Conservation (phyloP, 306 rosid species). For the Begonia peltatifolia region DNA sequence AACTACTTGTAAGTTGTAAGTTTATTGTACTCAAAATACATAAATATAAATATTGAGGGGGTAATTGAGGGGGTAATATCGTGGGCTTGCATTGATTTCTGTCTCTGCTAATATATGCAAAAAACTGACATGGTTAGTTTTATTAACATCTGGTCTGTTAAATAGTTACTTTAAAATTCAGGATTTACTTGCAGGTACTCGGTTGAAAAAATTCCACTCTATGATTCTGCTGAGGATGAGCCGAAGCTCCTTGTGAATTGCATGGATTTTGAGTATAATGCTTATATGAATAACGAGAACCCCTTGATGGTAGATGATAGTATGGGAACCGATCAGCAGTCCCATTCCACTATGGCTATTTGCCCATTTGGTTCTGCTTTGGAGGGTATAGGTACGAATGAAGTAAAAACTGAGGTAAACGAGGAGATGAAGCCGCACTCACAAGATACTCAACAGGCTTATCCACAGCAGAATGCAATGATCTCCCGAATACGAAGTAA, state of each 20-base stretch:
- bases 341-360: slow-evolving; percentile 30
- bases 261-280: slow-evolving; percentile 20
- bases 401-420: slow-evolving; percentile 31
- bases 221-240: slow-evolving; percentile 95
- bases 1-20: too few species aligned
- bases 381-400: slow-evolving; percentile 23
- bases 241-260: slow-evolving; percentile 24
- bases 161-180: not conserved
- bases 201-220: slow-evolving; percentile 85
- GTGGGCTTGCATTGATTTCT: not conserved
- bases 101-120: too few species aligned
- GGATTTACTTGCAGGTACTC: slow-evolving; percentile 53
- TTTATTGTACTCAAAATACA: too few species aligned
- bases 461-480: slow-evolving; percentile 53
- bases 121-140: too few species aligned
- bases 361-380: slow-evolving; percentile 35
- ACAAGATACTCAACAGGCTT: slow-evolving; percentile 30
- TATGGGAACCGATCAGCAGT: slow-evolving; percentile 29
- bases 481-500: slow-evolving; percentile 58
- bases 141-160: slow-evolving; percentile 6
- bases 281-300: slow-evolving; percentile 22
- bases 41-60: too few species aligned
- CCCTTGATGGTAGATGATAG: slow-evolving; percentile 21
- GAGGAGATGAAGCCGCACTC: slow-evolving; percentile 36
- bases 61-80: too few species aligned